Evolutionary conservation across 441 rosid species (phyloP).

Genomic region (Sinapis alba): DNA sequence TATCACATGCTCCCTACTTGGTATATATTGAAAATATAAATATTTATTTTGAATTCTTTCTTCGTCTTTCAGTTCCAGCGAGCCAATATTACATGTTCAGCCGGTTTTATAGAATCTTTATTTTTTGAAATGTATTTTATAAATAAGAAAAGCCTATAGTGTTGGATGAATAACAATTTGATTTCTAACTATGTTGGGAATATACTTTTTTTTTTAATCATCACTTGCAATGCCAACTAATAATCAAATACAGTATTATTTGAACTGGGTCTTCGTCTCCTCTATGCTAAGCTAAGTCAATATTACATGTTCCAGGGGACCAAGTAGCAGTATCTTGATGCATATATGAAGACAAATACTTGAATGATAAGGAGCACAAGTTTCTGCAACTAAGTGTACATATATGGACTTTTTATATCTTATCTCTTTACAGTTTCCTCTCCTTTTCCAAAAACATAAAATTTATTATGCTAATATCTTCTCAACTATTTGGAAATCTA

Average conservation of each 20-base stretch:
- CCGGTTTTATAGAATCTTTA: neutral
- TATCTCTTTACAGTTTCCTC: neutral
- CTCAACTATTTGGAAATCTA: neutral
- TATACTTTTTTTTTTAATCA: conserved; percentile 11
- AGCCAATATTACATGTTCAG: conserved; percentile 7
- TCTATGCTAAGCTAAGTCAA: conserved; percentile 9
- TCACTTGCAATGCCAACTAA: conserved; percentile 29
- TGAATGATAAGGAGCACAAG: neutral
- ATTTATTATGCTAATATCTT: neutral
- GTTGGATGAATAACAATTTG: conserved; percentile 8
- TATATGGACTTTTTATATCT: neutral
- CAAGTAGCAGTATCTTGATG: neutral
- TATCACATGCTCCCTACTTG: conserved; percentile 16
- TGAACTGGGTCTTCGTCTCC: conserved; percentile 33
- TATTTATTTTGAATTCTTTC: neutral
- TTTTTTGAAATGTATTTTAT: neutral
- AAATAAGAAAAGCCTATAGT: neutral
- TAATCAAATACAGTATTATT: neutral
- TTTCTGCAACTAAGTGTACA: neutral
- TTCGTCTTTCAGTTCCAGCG: neutral
- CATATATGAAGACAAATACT: conserved; percentile 3
- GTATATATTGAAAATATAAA: neutral
- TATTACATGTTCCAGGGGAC: conserved; percentile 29
- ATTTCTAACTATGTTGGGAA: neutral
- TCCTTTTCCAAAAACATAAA: neutral